Evolutionary conservation across 163 green algal genomes (phyloP), one percentile per base, ranked within the genome.

Genomic region (Chloromonas sp.): DNA sequence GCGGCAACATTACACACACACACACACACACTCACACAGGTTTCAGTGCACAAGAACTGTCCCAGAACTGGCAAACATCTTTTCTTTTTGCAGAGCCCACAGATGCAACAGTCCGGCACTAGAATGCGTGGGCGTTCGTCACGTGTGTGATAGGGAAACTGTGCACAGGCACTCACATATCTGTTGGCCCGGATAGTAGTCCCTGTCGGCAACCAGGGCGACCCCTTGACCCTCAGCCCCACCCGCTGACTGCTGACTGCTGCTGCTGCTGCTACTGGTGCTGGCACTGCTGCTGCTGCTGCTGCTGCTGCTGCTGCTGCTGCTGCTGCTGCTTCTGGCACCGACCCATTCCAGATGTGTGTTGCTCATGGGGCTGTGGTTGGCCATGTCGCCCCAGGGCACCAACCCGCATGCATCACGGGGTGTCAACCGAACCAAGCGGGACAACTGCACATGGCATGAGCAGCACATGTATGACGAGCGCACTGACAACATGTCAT

Each of bases 371-470:
- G 81, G 85, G 36, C 36, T 60, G 84, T 97, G 94, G 81, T 97
- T 97, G 5, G 92, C 60, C 61, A 97, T 85, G 86, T 97, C 94
- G 0, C 88, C 92, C 87, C 88, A 95, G 0, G 94, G 94, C 59
- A 94, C 82, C 58, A 96, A 87, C 1, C 90, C 92, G 76, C 94
- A 83, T 3, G 85, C 61, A 58, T 57, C 0, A 36, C 60, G 60
- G 60, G 1, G 80, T 13, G 8, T 83, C 70, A 96, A 85, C 15
- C 93, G 84, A 15, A 94, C 89, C 36, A 91, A 85, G 8, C 92
- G 87, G 0, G 93, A 92, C 79, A 95, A 88, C 78, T 94, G 87
- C 15, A 94, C 84, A 74, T 36, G 36, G 36, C 36, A 36, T 36
- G 36, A 36, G 36, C 36, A 36, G 36, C 36, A 36, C 36, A 36